Evolutionary conservation across 2,329 filamentous ascomycete genomes (phyloP), one percentile per base, ranked within the genome.

Genomic region (Gliomastix tumulicola): DNA sequence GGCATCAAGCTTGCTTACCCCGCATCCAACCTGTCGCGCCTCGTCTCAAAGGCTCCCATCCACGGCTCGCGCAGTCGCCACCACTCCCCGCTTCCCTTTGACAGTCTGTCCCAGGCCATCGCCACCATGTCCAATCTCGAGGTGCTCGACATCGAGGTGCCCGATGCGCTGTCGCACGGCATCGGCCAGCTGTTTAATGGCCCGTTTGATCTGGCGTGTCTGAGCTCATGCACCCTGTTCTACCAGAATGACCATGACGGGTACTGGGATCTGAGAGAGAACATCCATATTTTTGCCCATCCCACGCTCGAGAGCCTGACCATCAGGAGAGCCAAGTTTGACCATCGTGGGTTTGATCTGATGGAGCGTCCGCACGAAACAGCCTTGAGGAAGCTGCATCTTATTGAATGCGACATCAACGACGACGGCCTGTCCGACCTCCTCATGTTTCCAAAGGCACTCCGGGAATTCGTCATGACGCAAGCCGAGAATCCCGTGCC

Each of bases 261-360:
- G 9, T 71, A 70, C 48, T 71, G 68, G 68, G 66, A 71, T 44
- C 55, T 71, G 27, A 66, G 63, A 40, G 66, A 69, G 41, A 71
- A 69, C 44, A 70, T 71, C 32, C 65, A 71, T 51, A 68, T 71
- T 35, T 71, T 71, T 40, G 56, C 63, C 4, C 68, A 71, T 34
- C 68, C 68, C 0, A 66, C 66, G 1, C 58, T 71, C 16, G 66
- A 71, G 45, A 59, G 52, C 6, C 59, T 71, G 4, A 56, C 58
- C 32, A 65, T 71, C 34, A 56, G 54, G 32, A 50, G 60, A n/a
- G 68, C 68, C 10, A 63, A 59, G 41, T 55, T 71, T 4, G 66
- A 68, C 36, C 53, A 69, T 37, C 59, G 59, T 1, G 67, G 67
- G 4, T 71, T 71, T 32, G 66, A 71, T 40, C 53, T 59, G 15